These are phyloP conservation scores for Erodium trifolium DNA, from an alignment of 441 rosid species.

Conservation along the genomic window DNA sequence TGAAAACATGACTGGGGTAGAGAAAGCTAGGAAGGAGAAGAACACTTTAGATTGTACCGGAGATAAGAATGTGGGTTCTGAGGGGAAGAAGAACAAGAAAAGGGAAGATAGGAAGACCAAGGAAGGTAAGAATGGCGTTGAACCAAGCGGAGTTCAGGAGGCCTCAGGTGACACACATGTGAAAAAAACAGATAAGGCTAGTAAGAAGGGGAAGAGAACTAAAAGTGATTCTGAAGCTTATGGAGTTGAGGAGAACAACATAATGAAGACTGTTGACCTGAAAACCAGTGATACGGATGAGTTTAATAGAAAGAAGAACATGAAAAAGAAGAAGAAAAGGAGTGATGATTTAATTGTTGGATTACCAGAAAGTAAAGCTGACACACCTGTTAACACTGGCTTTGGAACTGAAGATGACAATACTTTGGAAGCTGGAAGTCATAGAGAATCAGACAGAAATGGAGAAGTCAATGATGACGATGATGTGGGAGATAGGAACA, in stretches of 20 bases:
- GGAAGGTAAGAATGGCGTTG: background rate
- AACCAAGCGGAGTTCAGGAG: background rate
- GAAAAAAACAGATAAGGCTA: background rate
- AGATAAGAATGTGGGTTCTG: too few species aligned
- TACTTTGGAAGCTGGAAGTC: too few species aligned
- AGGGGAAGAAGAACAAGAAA: background rate
- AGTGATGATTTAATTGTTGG: background rate
- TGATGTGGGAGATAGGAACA: background rate
- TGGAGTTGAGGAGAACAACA: background rate
- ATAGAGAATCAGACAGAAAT: too few species aligned
- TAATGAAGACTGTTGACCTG: background rate
- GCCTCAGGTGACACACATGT: background rate
- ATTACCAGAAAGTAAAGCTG: too few species aligned
- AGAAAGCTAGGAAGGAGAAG: background rate
- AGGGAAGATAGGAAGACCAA: background rate
- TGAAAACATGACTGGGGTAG: background rate
- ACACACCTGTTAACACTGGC: too few species aligned
- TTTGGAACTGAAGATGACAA: background rate
- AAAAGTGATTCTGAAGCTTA: background rate
- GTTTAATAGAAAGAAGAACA: background rate
- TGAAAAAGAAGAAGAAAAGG: background rate
- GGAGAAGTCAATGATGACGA: background rate
- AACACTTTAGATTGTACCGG: background rate
- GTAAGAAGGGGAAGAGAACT: background rate
- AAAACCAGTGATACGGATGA: background rate